Conservation (phyloP, 2,329 filamentous ascomycete species). For the Stromatinia cepivora region DNA sequence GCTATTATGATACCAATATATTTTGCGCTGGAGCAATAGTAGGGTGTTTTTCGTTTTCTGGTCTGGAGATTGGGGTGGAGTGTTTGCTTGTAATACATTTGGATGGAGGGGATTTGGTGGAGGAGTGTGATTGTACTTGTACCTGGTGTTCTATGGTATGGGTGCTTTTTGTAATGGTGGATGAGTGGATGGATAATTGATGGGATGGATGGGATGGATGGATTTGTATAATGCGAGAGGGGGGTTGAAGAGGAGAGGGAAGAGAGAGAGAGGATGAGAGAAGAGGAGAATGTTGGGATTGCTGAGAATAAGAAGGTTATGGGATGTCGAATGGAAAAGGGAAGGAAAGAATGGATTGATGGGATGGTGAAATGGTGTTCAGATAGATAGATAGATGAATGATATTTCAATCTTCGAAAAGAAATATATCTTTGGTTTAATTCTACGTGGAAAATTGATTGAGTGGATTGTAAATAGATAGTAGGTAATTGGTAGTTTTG, state of each 20-base stretch:
- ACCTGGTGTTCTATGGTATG: neutral
- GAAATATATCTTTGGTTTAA: too few species aligned
- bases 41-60: neutral
- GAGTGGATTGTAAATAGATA: too few species aligned
- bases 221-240: neutral
- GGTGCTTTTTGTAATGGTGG: neutral
- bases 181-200: neutral
- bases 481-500: too few species aligned
- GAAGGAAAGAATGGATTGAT: neutral
- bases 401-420: neutral
- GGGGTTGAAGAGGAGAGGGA: neutral
- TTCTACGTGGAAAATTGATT: too few species aligned
- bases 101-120: neutral
- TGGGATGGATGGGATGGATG: neutral
- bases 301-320: too few species aligned
- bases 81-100: neutral
- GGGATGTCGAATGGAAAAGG: neutral
- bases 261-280: too few species aligned
- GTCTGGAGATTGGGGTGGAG: neutral
- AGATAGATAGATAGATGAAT: neutral
- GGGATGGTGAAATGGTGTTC: neutral
- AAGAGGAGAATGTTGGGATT: too few species aligned
- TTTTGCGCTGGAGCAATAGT: neutral
- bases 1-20: conserved; percentile 4
- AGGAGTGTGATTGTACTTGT: neutral